phyloP scores from a whole-genome alignment of 164 flowering plant genomes.

The Nymphaea thermarum region DNA sequence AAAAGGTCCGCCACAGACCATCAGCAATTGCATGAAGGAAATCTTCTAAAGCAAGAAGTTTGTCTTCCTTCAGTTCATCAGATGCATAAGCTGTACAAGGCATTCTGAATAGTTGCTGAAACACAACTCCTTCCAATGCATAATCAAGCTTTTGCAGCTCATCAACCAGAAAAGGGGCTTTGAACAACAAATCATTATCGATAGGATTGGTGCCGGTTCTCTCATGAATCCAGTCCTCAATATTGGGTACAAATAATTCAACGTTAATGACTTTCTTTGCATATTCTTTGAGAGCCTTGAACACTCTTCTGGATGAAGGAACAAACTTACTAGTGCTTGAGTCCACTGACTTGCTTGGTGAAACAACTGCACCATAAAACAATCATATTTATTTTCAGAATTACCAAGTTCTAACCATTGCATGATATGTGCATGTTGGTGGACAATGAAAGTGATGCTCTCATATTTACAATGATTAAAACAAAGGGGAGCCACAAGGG shows the following conservation, averaged over 20 bases:
- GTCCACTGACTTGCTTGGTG: conserved; percentile 31
- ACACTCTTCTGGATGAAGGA: conserved; percentile 43
- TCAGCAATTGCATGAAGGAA: conserved; percentile 37
- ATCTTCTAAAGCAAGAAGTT: conserved; percentile 49
- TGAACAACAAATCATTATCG: conserved; percentile 22
- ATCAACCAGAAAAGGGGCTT: conserved; percentile 42
- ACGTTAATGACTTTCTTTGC: conserved; percentile 32
- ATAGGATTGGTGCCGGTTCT: conserved; percentile 15
- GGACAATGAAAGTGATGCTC: neutral
- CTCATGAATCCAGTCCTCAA: conserved; percentile 44
- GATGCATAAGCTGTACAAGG: conserved; percentile 28
- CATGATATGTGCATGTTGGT: neutral
- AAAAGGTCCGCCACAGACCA: conserved; percentile 61
- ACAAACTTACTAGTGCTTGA: conserved; percentile 35
- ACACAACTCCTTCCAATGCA: conserved; percentile 47
- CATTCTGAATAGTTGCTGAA: conserved; percentile 62
- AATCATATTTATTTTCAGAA: neutral
- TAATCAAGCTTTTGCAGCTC: conserved; percentile 48
- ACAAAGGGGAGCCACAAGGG: neutral
- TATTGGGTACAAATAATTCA: conserved; percentile 29
- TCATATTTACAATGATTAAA: neutral
- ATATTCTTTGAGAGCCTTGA: conserved; percentile 45
- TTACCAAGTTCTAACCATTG: neutral
- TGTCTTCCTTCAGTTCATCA: conserved; percentile 31
- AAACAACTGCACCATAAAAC: conserved; percentile 25